phyloP scores from a whole-genome alignment of 768 basidiomycete genomes.

The Podaxis mareebaensis region DNA sequence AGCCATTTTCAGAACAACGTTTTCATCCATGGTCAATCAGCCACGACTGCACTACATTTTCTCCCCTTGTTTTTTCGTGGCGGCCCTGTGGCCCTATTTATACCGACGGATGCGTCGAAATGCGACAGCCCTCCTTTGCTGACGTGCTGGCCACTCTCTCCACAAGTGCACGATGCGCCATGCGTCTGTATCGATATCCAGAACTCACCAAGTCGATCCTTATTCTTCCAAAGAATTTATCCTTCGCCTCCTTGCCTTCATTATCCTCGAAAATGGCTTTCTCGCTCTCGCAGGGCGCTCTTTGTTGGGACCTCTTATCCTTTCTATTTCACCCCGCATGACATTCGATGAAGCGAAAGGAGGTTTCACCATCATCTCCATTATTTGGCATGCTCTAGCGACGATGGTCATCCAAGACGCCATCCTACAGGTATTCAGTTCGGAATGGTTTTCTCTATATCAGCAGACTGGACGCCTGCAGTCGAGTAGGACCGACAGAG shows the following conservation, averaged over 20 bases:
- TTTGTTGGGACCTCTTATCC: not conserved
- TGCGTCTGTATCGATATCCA: no score
- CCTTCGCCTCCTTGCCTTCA: not conserved
- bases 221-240: not conserved
- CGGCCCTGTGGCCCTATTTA: no score
- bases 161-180: no score
- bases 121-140: no score
- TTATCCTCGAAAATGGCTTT: not conserved
- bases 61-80: no score
- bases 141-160: no score
- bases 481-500: not conserved
- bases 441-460: not conserved
- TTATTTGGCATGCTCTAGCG: slow-evolving; percentile 2
- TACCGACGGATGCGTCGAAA: no score
- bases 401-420: not conserved
- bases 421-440: not conserved
- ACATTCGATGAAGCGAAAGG: not conserved
- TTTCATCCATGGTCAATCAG: no score
- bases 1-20: no score
- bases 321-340: not conserved
- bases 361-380: slow-evolving; percentile 5
- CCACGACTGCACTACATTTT: no score
- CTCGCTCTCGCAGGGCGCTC: not conserved
- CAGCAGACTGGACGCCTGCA: not conserved
- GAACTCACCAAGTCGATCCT: no score